Base-by-base conservation (phyloP, 1,139 yeast genomes). In the Pichiaceae sp. region DNA sequence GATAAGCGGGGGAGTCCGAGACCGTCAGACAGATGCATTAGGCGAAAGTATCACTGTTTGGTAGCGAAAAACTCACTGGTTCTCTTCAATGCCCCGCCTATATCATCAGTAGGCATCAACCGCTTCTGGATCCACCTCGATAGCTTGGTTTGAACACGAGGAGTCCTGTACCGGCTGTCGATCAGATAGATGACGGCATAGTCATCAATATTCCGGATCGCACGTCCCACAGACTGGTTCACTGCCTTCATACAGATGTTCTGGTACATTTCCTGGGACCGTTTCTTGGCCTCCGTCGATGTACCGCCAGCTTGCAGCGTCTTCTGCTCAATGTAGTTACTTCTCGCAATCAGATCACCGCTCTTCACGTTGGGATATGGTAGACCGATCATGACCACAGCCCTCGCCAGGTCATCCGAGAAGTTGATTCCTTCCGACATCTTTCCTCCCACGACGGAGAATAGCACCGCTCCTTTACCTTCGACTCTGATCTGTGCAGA, bases 371-470 rank as follows among this genome's bases (percentile, higher is more conserved):
- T 89, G 0, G 98, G 96, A 50, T 73, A 91, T 2, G 98, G 97
- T 32, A 91, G 57, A 0, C 97, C 98, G 11, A 86, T 66, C 84
- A 91, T 81, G 2, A 86, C 64, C 0, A 91, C 93, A 0, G 86
- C 91, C 44, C 97, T 66, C 1, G 96, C 96, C 20, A 91, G 61
- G 32, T 81, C 75, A 53, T 87, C 93, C 3, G 89, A 75, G 54
- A 91, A 89, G 53, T 89, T 89, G 36, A 89, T 91, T 5, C 98
- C 98, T 57, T 89, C 98, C 0, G 96, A 85, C 64, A 91, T 67
- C 51, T 82, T 82, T 0, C 97, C 98, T 2, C 96, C 96, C 14
- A 91, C 95, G 1, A 91, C 95, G 0, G 96, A 78, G 23, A 89
- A 66, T 4, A 91, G 58, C 1, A 83, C 50, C 0, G 94, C 91